phyloP scores from a whole-genome alignment of 2,329 filamentous ascomycete species.

The Epichloe baconii region DNA sequence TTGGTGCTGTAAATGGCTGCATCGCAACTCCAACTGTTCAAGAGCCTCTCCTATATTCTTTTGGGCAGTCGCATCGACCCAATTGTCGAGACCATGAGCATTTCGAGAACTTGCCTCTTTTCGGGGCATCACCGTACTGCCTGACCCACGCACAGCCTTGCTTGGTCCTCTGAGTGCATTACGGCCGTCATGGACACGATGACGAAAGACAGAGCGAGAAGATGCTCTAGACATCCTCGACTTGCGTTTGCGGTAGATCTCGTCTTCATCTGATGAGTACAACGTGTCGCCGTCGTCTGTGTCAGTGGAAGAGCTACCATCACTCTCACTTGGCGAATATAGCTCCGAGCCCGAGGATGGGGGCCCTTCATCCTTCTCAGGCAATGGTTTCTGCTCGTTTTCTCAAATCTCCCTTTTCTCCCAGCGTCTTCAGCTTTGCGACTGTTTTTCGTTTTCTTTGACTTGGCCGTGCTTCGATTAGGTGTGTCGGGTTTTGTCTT shows the following conservation, averaged over 20 bases:
- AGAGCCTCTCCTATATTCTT: constrained; percentile 1
- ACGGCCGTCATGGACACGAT: background rate
- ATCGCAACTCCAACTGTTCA: constrained; percentile 3
- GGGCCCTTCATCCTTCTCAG: background rate
- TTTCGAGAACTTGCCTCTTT: background rate
- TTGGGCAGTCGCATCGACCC: background rate
- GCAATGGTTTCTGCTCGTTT: background rate
- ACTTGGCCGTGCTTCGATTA: background rate
- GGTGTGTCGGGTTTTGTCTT: background rate
- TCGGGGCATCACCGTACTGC: background rate
- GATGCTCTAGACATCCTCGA: background rate
- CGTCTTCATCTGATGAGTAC: background rate
- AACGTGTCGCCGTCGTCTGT: background rate
- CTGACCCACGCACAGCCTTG: background rate
- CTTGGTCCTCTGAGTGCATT: too few relatives aligned
- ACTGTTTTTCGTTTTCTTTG: background rate
- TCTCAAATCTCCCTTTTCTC: background rate
- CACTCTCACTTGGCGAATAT: background rate
- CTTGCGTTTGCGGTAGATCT: background rate
- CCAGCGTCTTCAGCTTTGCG: background rate
- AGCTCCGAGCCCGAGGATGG: background rate
- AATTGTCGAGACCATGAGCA: background rate
- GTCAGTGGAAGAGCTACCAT: background rate
- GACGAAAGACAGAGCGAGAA: background rate
- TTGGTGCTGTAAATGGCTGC: constrained; percentile 1